Evolutionary conservation across 202 grass and related monocot genomes (phyloP).

Genomic region (Brachypodium distachyon): DNA sequence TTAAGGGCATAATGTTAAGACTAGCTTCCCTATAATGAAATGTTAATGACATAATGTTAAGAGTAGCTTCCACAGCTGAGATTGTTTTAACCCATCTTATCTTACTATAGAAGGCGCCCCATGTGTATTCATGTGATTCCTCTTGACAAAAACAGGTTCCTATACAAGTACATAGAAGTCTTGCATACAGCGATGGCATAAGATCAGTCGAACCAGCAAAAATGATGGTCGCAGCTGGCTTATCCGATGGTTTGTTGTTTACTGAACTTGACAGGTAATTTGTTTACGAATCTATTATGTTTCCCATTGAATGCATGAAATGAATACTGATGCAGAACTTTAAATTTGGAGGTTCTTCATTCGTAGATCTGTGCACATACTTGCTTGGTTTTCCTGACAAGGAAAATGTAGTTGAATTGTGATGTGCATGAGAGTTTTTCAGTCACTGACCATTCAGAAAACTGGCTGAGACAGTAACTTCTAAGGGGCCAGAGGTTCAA

Average conservation of each 20-base stretch:
- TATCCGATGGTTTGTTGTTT: slow-evolving; percentile 53
- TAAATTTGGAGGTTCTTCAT: background rate
- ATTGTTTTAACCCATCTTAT: background rate
- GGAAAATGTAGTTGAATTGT: background rate
- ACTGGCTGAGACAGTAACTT: no score
- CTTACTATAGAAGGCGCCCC: background rate
- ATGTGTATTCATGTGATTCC: slow-evolving; percentile 7
- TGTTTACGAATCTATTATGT: background rate
- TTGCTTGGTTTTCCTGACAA: background rate
- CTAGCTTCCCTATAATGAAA: background rate
- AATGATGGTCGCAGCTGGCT: slow-evolving; percentile 24
- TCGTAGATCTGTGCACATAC: background rate
- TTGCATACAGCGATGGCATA: slow-evolving; percentile 79
- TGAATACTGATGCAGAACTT: background rate
- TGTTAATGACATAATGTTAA: background rate
- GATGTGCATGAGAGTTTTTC: background rate
- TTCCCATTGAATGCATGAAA: background rate
- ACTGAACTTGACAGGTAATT: slow-evolving; percentile 80
- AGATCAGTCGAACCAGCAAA: slow-evolving; percentile 54
- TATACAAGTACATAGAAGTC: slow-evolving; percentile 81
- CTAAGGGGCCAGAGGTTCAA: no score
- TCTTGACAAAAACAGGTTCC: slow-evolving; percentile 37
- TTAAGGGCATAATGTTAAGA: background rate
- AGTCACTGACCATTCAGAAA: no score
- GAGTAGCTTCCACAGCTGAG: background rate